Conservation (phyloP, 495 filamentous ascomycete genomes). For the Hypoxylon lenormandii region DNA sequence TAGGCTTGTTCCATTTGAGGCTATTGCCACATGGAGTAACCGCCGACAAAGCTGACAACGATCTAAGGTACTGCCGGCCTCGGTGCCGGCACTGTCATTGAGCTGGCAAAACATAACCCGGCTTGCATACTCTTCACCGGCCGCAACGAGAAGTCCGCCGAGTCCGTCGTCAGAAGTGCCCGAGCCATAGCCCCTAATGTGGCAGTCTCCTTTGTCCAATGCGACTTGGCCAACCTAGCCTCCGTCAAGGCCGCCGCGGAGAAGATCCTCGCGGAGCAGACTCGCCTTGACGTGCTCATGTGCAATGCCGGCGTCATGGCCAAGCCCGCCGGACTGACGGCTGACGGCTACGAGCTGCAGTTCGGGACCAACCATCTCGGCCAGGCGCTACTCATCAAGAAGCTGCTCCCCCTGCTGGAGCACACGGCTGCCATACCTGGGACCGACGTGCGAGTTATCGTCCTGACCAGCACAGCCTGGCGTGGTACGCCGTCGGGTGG, state of each 20-base stretch:
- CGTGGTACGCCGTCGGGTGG: too few species aligned
- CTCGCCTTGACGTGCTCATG: constrained; percentile 66
- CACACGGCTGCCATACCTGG: constrained; percentile 50
- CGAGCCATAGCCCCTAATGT: too few species aligned
- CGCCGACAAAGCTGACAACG: too few species aligned
- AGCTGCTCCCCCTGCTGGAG: constrained; percentile 69
- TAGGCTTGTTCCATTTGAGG: too few species aligned
- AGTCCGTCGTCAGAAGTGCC: too few species aligned
- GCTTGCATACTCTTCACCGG: too few species aligned
- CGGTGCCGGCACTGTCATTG: too few species aligned
- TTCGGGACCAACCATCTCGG: constrained; percentile 75
- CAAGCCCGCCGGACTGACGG: constrained; percentile 59
- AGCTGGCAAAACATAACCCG: too few species aligned
- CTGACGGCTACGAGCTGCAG: constrained; percentile 72
- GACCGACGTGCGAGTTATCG: constrained; percentile 62
- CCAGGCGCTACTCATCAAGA: constrained; percentile 70
- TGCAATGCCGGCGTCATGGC: constrained; percentile 75
- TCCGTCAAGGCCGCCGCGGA: constrained; percentile 56
- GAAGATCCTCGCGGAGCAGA: constrained; percentile 47
- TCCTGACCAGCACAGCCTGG: constrained; percentile 50
- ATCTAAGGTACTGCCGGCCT: too few species aligned
- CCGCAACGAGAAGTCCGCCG: too few species aligned
- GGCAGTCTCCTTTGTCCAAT: too few species aligned
- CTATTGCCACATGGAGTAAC: too few species aligned
- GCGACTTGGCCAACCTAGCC: constrained; percentile 51